Evolutionary conservation across 495 filamentous ascomycete genomes (phyloP), one percentile per base, ranked within the genome.

Genomic region (Annulohypoxylon bovei): DNA sequence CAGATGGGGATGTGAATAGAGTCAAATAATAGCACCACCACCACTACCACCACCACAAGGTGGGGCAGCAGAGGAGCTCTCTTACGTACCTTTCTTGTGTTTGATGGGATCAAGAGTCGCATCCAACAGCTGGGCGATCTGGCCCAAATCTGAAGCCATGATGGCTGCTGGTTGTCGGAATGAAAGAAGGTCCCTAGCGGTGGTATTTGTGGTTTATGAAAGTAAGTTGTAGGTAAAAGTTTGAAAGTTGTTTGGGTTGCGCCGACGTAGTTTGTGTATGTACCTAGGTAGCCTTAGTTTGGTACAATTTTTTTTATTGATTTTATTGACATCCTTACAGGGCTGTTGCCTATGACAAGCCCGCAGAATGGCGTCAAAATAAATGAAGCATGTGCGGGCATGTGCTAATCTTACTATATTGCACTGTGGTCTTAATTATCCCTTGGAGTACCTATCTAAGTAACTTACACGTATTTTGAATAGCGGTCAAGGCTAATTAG

Each of bases 41-140:
- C 6, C n/a, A 37, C 27, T 28, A 50, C 52, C 37, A 44, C n/a
- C 28, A 52, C 5, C 11, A 28, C 23, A 47, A 52, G 32, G 54
- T n/a, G 56, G 56, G 33, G 66, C 32, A 42, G 60, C 37, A 55
- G 23, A 44, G 16, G 50, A 39, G 33, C 57, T 61, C 55, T 68
- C 42, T n/a, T n/a, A 78, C 85, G 72, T 79, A 93, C 95, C 95
- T 90, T 95, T 90, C 79, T 93, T 95, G 76, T 93, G 91, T 75
- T 93, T 88, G 56, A 83, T 81, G 12, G 93, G 91, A 79, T 98
- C 92, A 69, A 98, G 87, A 70, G 93, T 97, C 46, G 91, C 91
- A 74, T 96, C 85, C 40, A 99, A 88, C 73, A 97, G 85, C 82
- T 91, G 84, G 25, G 92, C 89, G 70, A 97, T 84, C 71, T 84